Conservation (phyloP, 352 stramenopile genomes). For the Phytophthora megakarya region DNA sequence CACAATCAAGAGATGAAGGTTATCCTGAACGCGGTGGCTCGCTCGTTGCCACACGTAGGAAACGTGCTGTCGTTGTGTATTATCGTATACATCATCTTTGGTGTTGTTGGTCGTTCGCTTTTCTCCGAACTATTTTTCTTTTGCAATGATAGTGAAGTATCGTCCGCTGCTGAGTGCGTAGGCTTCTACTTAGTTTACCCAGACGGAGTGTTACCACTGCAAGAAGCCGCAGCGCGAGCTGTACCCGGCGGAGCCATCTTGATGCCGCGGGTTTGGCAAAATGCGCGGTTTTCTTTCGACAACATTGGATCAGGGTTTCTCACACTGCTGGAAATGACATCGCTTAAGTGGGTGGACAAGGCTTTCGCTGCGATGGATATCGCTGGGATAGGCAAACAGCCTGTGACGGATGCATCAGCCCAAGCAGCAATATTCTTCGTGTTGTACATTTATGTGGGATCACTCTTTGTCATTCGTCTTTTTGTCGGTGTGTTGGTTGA, state of each 20-base stretch:
- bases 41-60: conserved; percentile 70
- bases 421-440: conserved; percentile 72
- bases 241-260: conserved; percentile 49
- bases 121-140: conserved; percentile 72
- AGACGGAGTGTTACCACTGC: conserved; percentile 51
- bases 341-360: conserved; percentile 83
- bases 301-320: conserved; percentile 71
- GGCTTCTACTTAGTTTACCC: conserved; percentile 58
- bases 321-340: conserved; percentile 79
- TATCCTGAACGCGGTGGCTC: conserved; percentile 71
- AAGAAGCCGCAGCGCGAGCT: conserved; percentile 50
- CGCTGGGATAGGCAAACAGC: conserved; percentile 47
- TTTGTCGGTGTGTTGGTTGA: conserved; percentile 84
- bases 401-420: conserved; percentile 48
- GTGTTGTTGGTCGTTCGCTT: conserved; percentile 66
- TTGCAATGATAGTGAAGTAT: conserved; percentile 60
- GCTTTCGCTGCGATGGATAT: conserved; percentile 81
- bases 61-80: conserved; percentile 76
- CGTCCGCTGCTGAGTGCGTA: conserved; percentile 48
- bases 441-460: conserved; percentile 75
- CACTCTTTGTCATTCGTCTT: conserved; percentile 78
- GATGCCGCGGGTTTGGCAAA: conserved; percentile 66
- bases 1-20: conserved; percentile 82
- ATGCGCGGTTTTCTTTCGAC: conserved; percentile 80
- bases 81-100: conserved; percentile 82